A percentile compares a stretch with the other conserved stretches of the same genome.
phyloP scores from a whole-genome alignment of 441 rosid genomes.

The Gossypium gossypioides region DNA sequence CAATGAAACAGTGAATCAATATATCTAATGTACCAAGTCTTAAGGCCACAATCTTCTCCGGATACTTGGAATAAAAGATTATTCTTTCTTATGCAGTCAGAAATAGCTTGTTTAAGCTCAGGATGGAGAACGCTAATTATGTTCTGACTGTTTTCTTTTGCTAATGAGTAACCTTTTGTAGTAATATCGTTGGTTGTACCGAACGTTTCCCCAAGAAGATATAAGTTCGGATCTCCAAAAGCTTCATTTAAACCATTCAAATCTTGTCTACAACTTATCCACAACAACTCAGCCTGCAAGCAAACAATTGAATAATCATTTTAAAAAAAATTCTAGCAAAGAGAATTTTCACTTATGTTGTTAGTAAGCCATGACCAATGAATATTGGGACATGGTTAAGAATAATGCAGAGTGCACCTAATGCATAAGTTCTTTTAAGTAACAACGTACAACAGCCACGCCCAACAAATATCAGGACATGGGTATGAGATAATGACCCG shows the following conservation, averaged over 20 bases:
- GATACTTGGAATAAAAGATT: conserved; percentile 25
- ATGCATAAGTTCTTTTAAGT: neutral
- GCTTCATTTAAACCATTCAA: neutral
- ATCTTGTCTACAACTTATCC: conserved; percentile 11
- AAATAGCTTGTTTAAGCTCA: conserved; percentile 35
- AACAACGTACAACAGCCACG: neutral
- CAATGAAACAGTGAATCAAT: conserved; percentile 23
- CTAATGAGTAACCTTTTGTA: conserved; percentile 21
- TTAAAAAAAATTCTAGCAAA: neutral
- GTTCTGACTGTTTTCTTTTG: conserved; percentile 31
- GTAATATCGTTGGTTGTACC: conserved; percentile 9
- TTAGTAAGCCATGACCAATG: neutral
- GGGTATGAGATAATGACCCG: neutral
- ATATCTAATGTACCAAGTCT: conserved; percentile 25
- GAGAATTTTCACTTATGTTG: neutral
- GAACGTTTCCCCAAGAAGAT: conserved; percentile 31
- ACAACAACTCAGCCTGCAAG: conserved; percentile 16
- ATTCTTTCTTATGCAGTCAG: conserved; percentile 49
- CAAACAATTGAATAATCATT: neutral
- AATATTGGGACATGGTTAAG: neutral
- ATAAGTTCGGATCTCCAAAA: conserved; percentile 29
- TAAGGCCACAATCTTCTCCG: conserved; percentile 33
- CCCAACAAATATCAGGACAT: neutral
- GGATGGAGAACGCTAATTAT: conserved; percentile 33
- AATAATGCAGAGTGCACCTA: neutral